Conservation (phyloP, 176 grass and related monocot genomes). For the Triticum dicoccoides region DNA sequence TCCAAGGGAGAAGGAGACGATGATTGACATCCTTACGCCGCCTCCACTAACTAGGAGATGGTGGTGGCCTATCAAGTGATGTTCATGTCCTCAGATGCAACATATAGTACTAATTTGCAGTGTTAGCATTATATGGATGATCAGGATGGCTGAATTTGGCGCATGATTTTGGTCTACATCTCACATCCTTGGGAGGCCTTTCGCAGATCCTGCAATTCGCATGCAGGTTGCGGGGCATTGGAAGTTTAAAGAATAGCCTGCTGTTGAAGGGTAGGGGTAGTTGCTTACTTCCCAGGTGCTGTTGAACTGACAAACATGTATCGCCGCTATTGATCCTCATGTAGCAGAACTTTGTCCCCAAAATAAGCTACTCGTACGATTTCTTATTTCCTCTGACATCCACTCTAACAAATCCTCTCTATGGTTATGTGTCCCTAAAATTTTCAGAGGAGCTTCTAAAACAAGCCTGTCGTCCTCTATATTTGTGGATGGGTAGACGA, state of each 20-base stretch:
- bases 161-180: not conserved
- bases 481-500: no score
- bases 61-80: slow-evolving; percentile 20
- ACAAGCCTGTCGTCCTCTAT: no score
- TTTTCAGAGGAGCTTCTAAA: no score
- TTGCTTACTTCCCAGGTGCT: not conserved
- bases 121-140: not conserved
- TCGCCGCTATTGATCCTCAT: not conserved
- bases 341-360: not conserved
- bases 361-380: no score
- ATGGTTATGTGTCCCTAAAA: no score
- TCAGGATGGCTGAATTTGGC: not conserved
- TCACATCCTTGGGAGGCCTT: no score
- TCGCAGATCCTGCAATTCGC: not conserved
- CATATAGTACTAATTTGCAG: not conserved
- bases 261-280: not conserved
- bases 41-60: slow-evolving; percentile 33
- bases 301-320: not conserved
- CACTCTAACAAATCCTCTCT: no score
- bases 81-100: not conserved
- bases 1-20: slow-evolving; percentile 73
- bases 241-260: not conserved
- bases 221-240: not conserved
- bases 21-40: slow-evolving; percentile 67
- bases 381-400: no score